phyloP scores from a whole-genome alignment of 1,284 basidiomycete species.

The Paramarasmius palmivorus region DNA sequence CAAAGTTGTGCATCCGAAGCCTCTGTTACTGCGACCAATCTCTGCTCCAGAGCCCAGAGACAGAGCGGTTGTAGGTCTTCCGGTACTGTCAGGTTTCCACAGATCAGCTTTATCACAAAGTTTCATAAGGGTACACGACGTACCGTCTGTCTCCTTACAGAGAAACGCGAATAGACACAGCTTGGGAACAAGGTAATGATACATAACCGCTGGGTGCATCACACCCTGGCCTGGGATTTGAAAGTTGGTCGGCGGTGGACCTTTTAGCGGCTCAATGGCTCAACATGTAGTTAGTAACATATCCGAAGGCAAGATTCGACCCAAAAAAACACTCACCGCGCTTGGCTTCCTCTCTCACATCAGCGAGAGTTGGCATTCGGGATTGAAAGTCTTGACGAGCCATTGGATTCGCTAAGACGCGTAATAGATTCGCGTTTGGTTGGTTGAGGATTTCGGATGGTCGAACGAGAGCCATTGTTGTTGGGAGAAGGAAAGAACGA shows the following conservation, averaged over 20 bases:
- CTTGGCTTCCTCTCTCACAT: neutral
- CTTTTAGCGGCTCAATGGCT: neutral
- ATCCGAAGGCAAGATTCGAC: neutral
- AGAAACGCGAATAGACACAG: neutral
- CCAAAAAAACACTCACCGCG: neutral
- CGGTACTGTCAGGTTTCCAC: no score
- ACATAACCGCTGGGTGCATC: no score
- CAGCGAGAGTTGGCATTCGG: neutral
- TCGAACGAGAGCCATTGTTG: no score
- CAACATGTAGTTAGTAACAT: neutral
- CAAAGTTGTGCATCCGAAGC: no score
- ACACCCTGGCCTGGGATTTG: neutral
- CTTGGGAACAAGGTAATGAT: neutral
- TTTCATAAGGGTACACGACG: neutral
- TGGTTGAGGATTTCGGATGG: no score
- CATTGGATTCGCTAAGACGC: no score
- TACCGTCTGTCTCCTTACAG: neutral
- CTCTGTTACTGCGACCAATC: neutral
- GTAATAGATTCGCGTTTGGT: no score
- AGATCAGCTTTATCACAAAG: no score
- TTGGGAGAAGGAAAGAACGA: no score
- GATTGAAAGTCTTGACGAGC: no score
- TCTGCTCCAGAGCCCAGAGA: neutral
- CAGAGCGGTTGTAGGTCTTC: neutral
- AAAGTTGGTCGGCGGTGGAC: neutral